phyloP scores from a whole-genome alignment of 2,329 filamentous ascomycete genomes.

The Penicillium brasilianum region DNA sequence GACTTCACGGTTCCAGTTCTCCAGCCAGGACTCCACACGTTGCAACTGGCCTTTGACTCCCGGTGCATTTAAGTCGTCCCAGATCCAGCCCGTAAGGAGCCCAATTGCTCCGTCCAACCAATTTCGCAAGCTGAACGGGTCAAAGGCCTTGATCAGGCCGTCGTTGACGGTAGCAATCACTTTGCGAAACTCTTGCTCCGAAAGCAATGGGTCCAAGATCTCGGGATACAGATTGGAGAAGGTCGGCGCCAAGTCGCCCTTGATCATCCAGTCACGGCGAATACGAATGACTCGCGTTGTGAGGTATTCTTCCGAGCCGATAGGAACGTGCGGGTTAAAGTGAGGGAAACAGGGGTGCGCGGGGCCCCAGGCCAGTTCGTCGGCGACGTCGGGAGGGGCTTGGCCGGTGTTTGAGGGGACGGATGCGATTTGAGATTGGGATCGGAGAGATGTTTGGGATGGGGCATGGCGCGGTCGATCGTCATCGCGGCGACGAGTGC shows the following conservation, averaged over 20 bases:
- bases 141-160: slow-evolving; percentile 76
- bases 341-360: slow-evolving; percentile 95
- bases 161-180: slow-evolving; percentile 82
- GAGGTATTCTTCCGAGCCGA: slow-evolving; percentile 73
- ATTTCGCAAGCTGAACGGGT: slow-evolving; percentile 76
- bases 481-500: slow-evolving; percentile 27
- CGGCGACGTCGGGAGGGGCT: slow-evolving; percentile 58
- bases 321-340: slow-evolving; percentile 85
- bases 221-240: slow-evolving; percentile 97
- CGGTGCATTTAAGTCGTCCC: slow-evolving; percentile 85
- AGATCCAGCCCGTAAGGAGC: slow-evolving; percentile 86
- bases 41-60: slow-evolving; percentile 73
- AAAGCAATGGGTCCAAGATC: slow-evolving; percentile 84
- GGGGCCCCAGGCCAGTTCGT: slow-evolving; percentile 86
- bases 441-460: slow-evolving; percentile 49
- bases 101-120: slow-evolving; percentile 80
- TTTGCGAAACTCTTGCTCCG: slow-evolving; percentile 83
- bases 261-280: slow-evolving; percentile 85
- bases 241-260: slow-evolving; percentile 87
- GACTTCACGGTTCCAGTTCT: slow-evolving; percentile 78
- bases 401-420: slow-evolving; percentile 45
- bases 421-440: slow-evolving; percentile 46
- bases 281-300: slow-evolving; percentile 90
- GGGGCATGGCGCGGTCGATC: slow-evolving; percentile 45
- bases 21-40: slow-evolving; percentile 78